Evolutionary conservation across 2,329 filamentous ascomycete species (phyloP), one percentile per base, ranked within the genome.

Genomic region (Diaporthe velutina): DNA sequence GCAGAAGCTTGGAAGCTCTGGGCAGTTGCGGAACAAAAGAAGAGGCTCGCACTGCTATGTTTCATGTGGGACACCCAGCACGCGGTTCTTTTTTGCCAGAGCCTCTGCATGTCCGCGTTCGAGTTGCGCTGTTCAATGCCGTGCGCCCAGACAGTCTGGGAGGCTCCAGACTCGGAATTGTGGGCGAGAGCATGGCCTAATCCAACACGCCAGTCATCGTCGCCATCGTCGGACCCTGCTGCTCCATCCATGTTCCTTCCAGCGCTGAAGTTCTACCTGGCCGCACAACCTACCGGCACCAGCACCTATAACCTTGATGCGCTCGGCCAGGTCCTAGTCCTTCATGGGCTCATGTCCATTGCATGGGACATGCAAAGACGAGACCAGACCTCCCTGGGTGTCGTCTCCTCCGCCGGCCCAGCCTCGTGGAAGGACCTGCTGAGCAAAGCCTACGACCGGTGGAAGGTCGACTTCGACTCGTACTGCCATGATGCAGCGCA

Each of bases 61-160:
- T 93, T 93, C 79, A 89, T 92, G 84, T 92, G 90, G 91, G 91
- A 92, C 77, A 91, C 90, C 0, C 90, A 92, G 72, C 90, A 92
- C 75, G 90, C 90, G 0, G 89, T 92, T 0, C 83, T 92, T 0
- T 92, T 92, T 79, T 92, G 89, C n/a, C 90, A 92, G 78, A 91
- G 89, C 6, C 85, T 93, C 0, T 92, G 90, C 81, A 92, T 92
- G 90, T 92, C 90, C 1, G 89, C 90, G 0, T 92, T 92, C 67
- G 90, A 92, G 77, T 84, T 93, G 1, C 86, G 89, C 0, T 86
- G 90, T 0, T 84, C 86, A 2, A 80, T 92, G 3, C 91, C 90
- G 0, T 92, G 89, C 77, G 84, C 86, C 54, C 85, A 90, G 67
- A 79, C 83, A 0, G 78, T 88, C 0, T 93, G 91, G 90, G 90